Conservation (phyloP, 495 filamentous ascomycete genomes). For the Podospora pseudopauciseta region DNA sequence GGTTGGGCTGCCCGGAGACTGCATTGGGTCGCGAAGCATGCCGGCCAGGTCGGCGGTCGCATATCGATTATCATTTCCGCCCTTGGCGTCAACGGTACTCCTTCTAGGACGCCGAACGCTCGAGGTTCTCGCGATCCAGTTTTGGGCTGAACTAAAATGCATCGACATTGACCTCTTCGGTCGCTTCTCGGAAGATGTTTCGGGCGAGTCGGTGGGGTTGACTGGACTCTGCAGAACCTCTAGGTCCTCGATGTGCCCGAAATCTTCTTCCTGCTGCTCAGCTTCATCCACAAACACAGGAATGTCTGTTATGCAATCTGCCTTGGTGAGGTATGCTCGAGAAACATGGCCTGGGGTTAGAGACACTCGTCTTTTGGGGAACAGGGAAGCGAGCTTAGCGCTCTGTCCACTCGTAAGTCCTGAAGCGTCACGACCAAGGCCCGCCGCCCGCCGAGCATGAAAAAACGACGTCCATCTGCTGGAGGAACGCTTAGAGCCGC, state of each 20-base stretch:
- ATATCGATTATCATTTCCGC: constrained; percentile 39
- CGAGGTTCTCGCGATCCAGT: constrained; percentile 48
- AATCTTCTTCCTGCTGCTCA: constrained; percentile 9
- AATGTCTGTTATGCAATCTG: constrained; percentile 27
- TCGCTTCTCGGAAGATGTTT: constrained; percentile 37
- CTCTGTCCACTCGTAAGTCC: constrained; percentile 27
- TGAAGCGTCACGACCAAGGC: constrained; percentile 20
- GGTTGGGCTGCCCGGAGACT: constrained; percentile 22
- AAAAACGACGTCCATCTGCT: constrained; percentile 48
- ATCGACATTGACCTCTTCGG: constrained; percentile 50
- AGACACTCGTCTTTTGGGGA: constrained; percentile 31
- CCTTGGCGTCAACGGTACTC: constrained; percentile 34
- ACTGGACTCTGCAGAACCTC: constrained; percentile 16
- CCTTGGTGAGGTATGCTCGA: constrained; percentile 34
- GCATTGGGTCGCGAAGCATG: constrained; percentile 20
- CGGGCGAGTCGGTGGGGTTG: constrained; percentile 22
- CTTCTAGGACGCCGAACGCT: constrained; percentile 48
- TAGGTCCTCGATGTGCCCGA: constrained; percentile 7
- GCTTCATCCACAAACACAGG: constrained; percentile 15
- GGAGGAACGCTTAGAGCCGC: constrained; percentile 22
- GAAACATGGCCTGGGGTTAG: constrained; percentile 19
- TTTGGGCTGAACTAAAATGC: constrained; percentile 50
- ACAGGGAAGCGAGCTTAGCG: constrained; percentile 20
- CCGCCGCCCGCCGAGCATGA: constrained; percentile 32
- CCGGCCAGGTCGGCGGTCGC: constrained; percentile 44